Percentiles rank a stretch among this genome's conserved stretches.
These are phyloP conservation scores for Trichosporon ovoides DNA, from an alignment of 1,284 basidiomycete species.

Conservation along the genomic window DNA sequence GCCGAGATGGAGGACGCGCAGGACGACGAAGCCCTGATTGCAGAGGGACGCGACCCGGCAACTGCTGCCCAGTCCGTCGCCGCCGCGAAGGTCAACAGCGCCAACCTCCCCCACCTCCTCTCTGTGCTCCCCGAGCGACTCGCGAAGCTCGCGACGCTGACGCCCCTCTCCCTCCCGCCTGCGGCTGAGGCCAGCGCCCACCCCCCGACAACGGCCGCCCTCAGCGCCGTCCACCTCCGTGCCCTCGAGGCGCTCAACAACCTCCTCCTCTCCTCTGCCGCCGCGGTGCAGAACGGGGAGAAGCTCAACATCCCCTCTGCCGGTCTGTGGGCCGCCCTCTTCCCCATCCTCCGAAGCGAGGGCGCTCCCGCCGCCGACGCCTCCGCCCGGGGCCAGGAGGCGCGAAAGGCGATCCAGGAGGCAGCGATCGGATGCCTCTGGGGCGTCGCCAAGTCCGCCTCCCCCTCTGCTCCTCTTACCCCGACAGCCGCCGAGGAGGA, in stretches of 20 bases:
- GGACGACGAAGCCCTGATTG: conserved; percentile 48
- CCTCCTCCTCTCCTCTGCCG: conserved; percentile 63
- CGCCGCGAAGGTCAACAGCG: conserved; percentile 30
- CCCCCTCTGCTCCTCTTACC: background rate
- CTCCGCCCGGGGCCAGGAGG: conserved; percentile 45
- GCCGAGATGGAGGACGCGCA: conserved; percentile 45
- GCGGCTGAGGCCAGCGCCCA: conserved; percentile 61
- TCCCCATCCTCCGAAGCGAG: conserved; percentile 57
- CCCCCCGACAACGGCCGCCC: conserved; percentile 75
- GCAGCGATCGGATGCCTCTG: conserved; percentile 47
- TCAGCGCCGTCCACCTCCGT: conserved; percentile 72
- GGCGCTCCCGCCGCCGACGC: conserved; percentile 30
- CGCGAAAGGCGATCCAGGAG: conserved; percentile 46
- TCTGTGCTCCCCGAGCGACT: conserved; percentile 55
- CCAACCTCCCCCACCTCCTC: conserved; percentile 49
- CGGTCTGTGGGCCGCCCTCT: conserved; percentile 67
- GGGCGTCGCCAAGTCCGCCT: conserved; percentile 46
- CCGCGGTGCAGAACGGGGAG: conserved; percentile 18
- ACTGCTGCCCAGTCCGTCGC: conserved; percentile 34
- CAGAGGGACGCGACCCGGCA: conserved; percentile 40
- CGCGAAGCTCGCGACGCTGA: conserved; percentile 63
- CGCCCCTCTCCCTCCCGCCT: conserved; percentile 73
- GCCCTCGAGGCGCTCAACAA: conserved; percentile 89
- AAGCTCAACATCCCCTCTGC: conserved; percentile 54
- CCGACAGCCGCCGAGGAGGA: conserved; percentile 50